These are phyloP conservation scores for Phytopythium kandeliae DNA, from an alignment of 352 stramenopile species.

Conservation along the genomic window DNA sequence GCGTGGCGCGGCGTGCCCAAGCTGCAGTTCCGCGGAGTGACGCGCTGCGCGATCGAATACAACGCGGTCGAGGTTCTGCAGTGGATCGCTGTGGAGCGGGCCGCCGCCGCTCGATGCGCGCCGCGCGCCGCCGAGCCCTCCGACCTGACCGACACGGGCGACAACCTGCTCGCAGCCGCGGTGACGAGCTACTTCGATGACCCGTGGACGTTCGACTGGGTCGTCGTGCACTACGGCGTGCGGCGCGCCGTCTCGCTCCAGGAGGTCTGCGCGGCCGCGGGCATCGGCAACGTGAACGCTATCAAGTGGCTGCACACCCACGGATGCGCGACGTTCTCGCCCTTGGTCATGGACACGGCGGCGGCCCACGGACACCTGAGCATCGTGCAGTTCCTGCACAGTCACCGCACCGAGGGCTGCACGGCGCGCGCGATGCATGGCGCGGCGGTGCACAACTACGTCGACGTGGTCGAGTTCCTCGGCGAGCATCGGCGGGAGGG, in stretches of 20 bases:
- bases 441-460: slow-evolving; percentile 19
- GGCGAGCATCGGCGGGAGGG: slow-evolving; percentile 13
- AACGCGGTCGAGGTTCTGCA: slow-evolving; percentile 18
- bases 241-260: slow-evolving; percentile 7
- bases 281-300: slow-evolving; percentile 14
- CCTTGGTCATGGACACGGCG: slow-evolving; percentile 23
- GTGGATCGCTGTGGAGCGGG: slow-evolving; percentile 12
- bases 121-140: not conserved
- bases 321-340: slow-evolving; percentile 9
- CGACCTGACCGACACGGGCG: not conserved
- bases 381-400: slow-evolving; percentile 17
- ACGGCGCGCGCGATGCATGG: slow-evolving; percentile 19
- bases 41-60: slow-evolving; percentile 20
- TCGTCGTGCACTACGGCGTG: slow-evolving; percentile 1
- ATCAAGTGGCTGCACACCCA: slow-evolving; percentile 21
- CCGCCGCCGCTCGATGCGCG: not conserved
- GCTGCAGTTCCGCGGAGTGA: slow-evolving; percentile 19
- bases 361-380: slow-evolving; percentile 17
- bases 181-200: slow-evolving; percentile 29
- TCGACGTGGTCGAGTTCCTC: slow-evolving; percentile 16
- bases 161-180: slow-evolving; percentile 9
- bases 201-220: slow-evolving; percentile 17
- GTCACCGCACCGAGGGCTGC: slow-evolving; percentile 17
- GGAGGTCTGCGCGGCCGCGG: slow-evolving; percentile 20
- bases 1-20: slow-evolving; percentile 9